Base-by-base conservation (phyloP, 1,284 basidiomycete species). In the Hymenochaete sp. region DNA sequence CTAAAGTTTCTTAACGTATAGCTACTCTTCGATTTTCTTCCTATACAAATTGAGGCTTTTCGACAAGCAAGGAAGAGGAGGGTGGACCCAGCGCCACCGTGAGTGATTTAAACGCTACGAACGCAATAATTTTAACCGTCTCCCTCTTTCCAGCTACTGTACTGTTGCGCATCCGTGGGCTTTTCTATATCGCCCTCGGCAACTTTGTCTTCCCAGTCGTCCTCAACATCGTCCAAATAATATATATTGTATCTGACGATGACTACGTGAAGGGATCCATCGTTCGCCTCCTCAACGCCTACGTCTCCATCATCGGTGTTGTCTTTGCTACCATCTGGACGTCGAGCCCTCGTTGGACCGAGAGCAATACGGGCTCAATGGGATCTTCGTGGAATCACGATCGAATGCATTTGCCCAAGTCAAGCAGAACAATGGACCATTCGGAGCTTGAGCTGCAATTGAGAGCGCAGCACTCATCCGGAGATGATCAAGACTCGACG, bases 271-370 rank as follows among this genome's bases (percentile, higher is more conserved):
- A 43, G 24, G 53, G 52, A 38, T 48, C 52, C 6, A 57, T 57
- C 45, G 48, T 62, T 18, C 41, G 57, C 38, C 48, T 58, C 21
- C 36, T 55, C 13, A 58, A 60, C 42, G 56, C 56, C 38, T 64
- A 62, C 43, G 49, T 65, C 39, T 56, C 57, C 27, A 66, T 67
- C 41, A 53, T 67, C 21, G 64, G 65, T 3, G 59, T 65, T 6
- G 59, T 66, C 18, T 62, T 67, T 36, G 65, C 63, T 27, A 67
- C 65, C 0, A 56, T 67, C 31, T 66, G 64, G 64, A 58, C 61
- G 18, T 18, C 29, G 7, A 18, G 42, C 8, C 18, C 16, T 3
- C n/a, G 28, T 31, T 31, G 48, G 48, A 13, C 35, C 16, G 31
- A 21, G 13, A 14, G 18, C 4, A 36, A 35, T 6, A 22, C 36